Percentiles rank a stretch among this genome's conserved stretches.
Conservation (phyloP, 495 filamentous ascomycete genomes). For the Astrocystis sublimbata region DNA sequence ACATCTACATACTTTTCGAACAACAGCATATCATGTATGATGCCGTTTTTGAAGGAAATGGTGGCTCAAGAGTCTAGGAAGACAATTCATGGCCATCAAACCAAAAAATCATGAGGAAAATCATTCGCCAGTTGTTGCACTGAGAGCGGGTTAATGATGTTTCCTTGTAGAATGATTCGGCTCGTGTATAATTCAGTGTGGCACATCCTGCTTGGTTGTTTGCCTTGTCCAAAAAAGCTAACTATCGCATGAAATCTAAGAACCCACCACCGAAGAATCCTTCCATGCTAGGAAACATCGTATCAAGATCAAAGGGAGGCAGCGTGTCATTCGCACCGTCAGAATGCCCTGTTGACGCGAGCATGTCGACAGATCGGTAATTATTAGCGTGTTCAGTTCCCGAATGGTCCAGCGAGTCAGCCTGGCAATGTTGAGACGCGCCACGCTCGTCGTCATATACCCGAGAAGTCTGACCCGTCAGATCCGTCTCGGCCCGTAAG, state of each 20-base stretch:
- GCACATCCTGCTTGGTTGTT: too few relatives aligned
- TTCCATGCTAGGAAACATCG: slow-evolving; percentile 34
- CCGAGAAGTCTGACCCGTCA: neutral
- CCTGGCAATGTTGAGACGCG: neutral
- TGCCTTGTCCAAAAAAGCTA: neutral
- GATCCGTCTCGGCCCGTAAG: neutral
- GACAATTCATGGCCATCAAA: too few relatives aligned
- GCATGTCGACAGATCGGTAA: slow-evolving; percentile 17
- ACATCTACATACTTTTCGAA: too few relatives aligned
- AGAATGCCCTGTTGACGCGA: slow-evolving; percentile 6
- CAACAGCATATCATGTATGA: too few relatives aligned
- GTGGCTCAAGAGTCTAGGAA: too few relatives aligned
- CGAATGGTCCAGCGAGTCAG: neutral
- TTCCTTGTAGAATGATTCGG: too few relatives aligned
- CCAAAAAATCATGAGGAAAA: too few relatives aligned
- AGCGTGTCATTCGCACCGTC: slow-evolving; percentile 19
- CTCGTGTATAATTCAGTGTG: too few relatives aligned
- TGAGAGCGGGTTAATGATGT: too few relatives aligned
- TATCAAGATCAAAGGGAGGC: slow-evolving; percentile 22
- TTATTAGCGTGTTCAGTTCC: neutral
- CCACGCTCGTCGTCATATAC: neutral
- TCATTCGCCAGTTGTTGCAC: too few relatives aligned
- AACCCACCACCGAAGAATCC: slow-evolving; percentile 36
- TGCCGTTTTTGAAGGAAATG: too few relatives aligned
- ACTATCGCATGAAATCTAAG: slow-evolving; percentile 29